phyloP scores from a whole-genome alignment of 129 eudicot genomes.

The Chrysanthemum lavandulifolium region DNA sequence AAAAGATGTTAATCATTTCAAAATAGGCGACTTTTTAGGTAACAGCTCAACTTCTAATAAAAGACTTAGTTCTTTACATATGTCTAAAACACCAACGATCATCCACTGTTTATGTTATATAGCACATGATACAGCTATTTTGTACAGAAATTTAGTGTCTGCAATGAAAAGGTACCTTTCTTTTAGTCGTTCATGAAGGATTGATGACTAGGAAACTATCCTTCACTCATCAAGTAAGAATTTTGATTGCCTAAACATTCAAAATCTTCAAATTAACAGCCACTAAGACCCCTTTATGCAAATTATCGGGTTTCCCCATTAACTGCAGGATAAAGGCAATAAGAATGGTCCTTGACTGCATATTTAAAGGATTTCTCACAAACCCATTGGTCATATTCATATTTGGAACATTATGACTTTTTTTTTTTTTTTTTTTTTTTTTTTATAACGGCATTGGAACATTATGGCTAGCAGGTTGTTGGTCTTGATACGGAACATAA shows the following conservation, averaged over 20 bases:
- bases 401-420: constrained; percentile 38
- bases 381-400: constrained; percentile 47
- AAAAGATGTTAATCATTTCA: too few species aligned
- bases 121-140: too few species aligned
- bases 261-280: constrained; percentile 65
- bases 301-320: constrained; percentile 42
- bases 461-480: constrained; percentile 44
- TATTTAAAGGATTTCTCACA: constrained; percentile 73
- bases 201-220: neutral
- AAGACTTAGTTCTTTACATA: too few species aligned
- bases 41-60: too few species aligned
- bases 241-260: constrained; percentile 64
- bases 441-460: neutral
- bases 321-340: constrained; percentile 61
- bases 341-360: constrained; percentile 71
- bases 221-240: constrained; percentile 35
- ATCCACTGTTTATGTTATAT: too few species aligned
- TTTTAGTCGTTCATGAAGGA: neutral
- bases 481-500: constrained; percentile 70
- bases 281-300: constrained; percentile 46
- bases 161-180: neutral
- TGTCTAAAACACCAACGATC: too few species aligned
- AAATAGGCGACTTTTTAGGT: too few species aligned
- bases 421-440: too few species aligned
- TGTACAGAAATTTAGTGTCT: too few species aligned